Conservation (phyloP, 1,284 basidiomycete genomes). For the Austroboletus rostrupii region DNA sequence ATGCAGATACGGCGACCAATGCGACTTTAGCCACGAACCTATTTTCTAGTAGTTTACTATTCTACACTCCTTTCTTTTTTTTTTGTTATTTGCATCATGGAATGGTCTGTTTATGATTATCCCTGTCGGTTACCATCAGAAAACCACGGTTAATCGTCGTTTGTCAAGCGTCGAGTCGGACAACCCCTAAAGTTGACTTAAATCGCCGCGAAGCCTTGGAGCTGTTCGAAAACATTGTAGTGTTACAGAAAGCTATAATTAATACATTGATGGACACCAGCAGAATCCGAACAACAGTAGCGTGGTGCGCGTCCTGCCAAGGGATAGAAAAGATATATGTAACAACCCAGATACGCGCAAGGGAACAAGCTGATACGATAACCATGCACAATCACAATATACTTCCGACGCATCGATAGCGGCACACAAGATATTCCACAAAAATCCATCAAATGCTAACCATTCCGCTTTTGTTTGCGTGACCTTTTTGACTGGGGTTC, state of each 20-base stretch:
- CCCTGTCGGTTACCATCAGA: slow-evolving; percentile 6
- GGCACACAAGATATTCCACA: slow-evolving; percentile 28
- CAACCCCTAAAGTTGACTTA: background rate
- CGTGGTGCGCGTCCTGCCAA: slow-evolving; percentile 23
- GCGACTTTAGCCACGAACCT: slow-evolving; percentile 72
- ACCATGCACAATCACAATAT: slow-evolving; percentile 31
- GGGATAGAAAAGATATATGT: slow-evolving; percentile 30
- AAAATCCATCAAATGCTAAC: slow-evolving; percentile 31
- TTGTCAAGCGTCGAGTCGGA: background rate
- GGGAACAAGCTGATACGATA: slow-evolving; percentile 14
- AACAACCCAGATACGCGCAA: slow-evolving; percentile 24
- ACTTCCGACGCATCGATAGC: slow-evolving; percentile 24
- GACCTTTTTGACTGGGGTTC: slow-evolving; percentile 48
- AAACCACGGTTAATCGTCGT: slow-evolving; percentile 10
- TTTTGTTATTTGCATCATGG: slow-evolving; percentile 14
- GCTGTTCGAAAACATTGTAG: slow-evolving; percentile 20
- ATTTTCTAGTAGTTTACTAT: slow-evolving; percentile 24
- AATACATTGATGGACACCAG: slow-evolving; percentile 28
- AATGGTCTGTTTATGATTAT: slow-evolving; percentile 8
- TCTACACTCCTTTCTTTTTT: background rate
- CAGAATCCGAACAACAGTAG: slow-evolving; percentile 32
- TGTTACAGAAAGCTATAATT: slow-evolving; percentile 38
- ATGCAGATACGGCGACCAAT: slow-evolving; percentile 82
- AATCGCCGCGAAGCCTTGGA: slow-evolving; percentile 11
- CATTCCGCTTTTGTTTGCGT: slow-evolving; percentile 40